Conservation (phyloP, 306 rosid genomes). For the Gynostemma pentaphyllum region DNA sequence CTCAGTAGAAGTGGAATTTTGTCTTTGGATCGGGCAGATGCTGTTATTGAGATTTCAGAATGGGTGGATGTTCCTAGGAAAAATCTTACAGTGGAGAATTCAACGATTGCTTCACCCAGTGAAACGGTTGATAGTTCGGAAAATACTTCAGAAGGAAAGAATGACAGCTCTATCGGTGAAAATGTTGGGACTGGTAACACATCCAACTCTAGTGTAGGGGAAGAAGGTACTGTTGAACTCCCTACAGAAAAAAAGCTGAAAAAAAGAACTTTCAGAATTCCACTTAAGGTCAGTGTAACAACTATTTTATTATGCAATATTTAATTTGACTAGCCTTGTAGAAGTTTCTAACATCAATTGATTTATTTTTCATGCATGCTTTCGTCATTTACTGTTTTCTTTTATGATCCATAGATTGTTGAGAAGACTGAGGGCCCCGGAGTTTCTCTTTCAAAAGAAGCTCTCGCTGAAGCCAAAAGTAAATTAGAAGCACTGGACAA, state of each 20-base stretch:
- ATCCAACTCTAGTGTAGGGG: slow-evolving; percentile 38
- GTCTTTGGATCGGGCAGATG: slow-evolving; percentile 90
- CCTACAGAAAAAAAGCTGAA: slow-evolving; percentile 67
- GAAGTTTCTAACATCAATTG: not conserved
- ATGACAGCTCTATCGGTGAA: slow-evolving; percentile 35
- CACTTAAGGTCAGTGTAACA: slow-evolving; percentile 53
- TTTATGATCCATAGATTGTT: slow-evolving; percentile 37
- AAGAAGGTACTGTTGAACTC: slow-evolving; percentile 32
- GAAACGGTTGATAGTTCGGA: slow-evolving; percentile 39
- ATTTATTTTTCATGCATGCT: slow-evolving; percentile 2
- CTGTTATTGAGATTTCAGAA: slow-evolving; percentile 79
- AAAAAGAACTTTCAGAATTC: slow-evolving; percentile 75
- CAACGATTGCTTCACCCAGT: slow-evolving; percentile 49
- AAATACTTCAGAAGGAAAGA: slow-evolving; percentile 49
- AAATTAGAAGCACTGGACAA: slow-evolving; percentile 67
- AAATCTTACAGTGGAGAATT: slow-evolving; percentile 62
- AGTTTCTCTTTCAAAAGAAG: slow-evolving; percentile 54
- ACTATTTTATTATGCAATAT: slow-evolving; percentile 1
- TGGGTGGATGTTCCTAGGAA: slow-evolving; percentile 89
- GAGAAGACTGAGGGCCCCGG: slow-evolving; percentile 61
- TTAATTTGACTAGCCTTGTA: not conserved
- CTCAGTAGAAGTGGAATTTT: slow-evolving; percentile 89
- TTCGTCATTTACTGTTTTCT: slow-evolving; percentile 7
- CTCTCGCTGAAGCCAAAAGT: slow-evolving; percentile 58
- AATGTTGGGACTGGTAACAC: slow-evolving; percentile 35